Evolutionary conservation across 2,329 filamentous ascomycete species (phyloP).

Genomic region (Didymella arachidicola): DNA sequence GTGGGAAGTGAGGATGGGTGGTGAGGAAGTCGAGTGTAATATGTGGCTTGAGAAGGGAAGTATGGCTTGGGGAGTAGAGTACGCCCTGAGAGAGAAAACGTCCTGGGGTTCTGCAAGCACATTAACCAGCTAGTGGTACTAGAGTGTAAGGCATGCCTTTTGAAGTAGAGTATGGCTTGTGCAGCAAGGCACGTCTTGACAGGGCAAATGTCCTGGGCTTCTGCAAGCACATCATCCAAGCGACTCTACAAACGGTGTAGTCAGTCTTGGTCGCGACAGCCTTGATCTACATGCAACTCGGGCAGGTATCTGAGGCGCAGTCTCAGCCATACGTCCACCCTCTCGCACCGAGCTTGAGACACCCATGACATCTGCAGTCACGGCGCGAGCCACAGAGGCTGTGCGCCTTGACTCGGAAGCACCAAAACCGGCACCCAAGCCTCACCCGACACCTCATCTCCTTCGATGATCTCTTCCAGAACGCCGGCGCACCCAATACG

Average conservation of each 20-base stretch:
- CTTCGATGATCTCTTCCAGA: slow-evolving; percentile 17
- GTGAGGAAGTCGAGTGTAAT: no score
- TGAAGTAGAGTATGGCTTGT: no score
- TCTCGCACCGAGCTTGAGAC: slow-evolving; percentile 6
- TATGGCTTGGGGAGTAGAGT: no score
- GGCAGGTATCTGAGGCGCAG: slow-evolving; percentile 11
- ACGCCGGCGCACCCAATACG: slow-evolving; percentile 14
- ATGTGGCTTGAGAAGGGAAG: no score
- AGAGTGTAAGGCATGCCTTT: no score
- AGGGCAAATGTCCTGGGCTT: no score
- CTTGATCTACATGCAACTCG: slow-evolving; percentile 5
- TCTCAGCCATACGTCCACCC: slow-evolving; percentile 14
- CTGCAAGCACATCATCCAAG: no score
- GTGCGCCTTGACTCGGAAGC: slow-evolving; percentile 10
- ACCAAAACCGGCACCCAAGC: slow-evolving; percentile 12
- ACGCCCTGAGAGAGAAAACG: no score
- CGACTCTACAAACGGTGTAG: not conserved
- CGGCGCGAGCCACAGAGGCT: slow-evolving; percentile 28
- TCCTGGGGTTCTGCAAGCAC: no score
- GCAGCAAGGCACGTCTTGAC: no score
- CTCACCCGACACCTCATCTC: slow-evolving; percentile 22
- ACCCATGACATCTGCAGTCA: slow-evolving; percentile 13
- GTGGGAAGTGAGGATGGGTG: no score
- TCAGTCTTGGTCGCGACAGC: slow-evolving; percentile 5
- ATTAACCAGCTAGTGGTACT: no score